Conservation (phyloP, 1,284 basidiomycete genomes). For the Coniferiporia weirii region DNA sequence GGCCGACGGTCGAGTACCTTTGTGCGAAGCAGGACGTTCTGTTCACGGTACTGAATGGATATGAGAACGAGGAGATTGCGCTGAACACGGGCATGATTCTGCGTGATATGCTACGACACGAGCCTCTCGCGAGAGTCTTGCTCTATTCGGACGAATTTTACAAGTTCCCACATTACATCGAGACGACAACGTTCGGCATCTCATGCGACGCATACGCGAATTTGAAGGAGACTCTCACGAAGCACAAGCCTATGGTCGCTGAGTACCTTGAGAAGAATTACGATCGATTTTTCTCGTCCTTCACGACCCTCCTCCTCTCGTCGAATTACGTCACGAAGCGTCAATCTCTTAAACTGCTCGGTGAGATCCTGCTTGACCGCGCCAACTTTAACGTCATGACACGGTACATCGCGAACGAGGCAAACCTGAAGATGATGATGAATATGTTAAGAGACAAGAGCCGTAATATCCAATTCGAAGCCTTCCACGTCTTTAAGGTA, state of each 20-base stretch:
- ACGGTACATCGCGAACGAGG: constrained; percentile 88
- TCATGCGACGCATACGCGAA: constrained; percentile 98
- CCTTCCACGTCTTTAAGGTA: constrained; percentile 99
- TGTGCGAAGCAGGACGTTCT: constrained; percentile 82
- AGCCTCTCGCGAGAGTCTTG: constrained; percentile 85
- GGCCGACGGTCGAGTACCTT: constrained; percentile 95
- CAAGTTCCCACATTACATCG: constrained; percentile 94
- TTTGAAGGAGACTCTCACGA: constrained; percentile 92
- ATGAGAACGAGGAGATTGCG: constrained; percentile 91
- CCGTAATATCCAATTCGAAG: constrained; percentile 99
- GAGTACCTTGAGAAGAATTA: constrained; percentile 96
- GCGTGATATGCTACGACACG: constrained; percentile 95
- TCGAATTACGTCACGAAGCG: constrained; percentile 99
- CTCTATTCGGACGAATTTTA: constrained; percentile 96
- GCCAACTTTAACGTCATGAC: constrained; percentile 99
- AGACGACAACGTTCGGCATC: constrained; percentile 96
- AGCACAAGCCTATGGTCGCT: constrained; percentile 96
- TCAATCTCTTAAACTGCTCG: constrained; percentile 95
- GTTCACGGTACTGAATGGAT: constrained; percentile 84
- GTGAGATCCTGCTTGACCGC: constrained; percentile 95
- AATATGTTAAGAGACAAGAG: constrained; percentile 95
- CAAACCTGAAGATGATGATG: constrained; percentile 99
- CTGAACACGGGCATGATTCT: constrained; percentile 98
- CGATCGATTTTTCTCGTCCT: constrained; percentile 95
- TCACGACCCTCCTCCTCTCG: constrained; percentile 88